Evolutionary conservation across 2,329 filamentous ascomycete species (phyloP), one percentile per base, ranked within the genome.

Genomic region (Fusarium sulawesiense): DNA sequence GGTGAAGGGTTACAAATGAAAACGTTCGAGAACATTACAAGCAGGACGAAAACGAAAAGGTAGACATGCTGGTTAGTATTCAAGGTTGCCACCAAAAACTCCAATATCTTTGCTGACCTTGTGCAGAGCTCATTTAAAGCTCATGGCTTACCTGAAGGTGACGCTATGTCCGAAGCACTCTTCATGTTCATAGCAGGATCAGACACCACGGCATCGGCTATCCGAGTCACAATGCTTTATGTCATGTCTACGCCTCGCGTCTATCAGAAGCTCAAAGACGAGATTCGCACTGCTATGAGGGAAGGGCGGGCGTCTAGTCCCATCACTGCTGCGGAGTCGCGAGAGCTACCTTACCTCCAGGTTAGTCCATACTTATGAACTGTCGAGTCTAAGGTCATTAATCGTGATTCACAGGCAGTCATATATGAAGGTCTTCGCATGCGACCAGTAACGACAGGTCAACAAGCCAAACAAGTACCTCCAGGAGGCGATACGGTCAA

Each of bases 141-240:
- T 6, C 40, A 53, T 2, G 59, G 56, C 0, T 4, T 62, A 21
- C 41, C 59, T 0, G 30, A 61, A 5, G 46, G 37, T 0, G 32
- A 62, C 0, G 45, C 56, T 0, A 20, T 45, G 4, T 51, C 59
- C 0, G 59, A 62, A 9, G 12, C 40, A 0, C 59, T 62, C 4
- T 62, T 62, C 9, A 25, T 32, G 30, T 62, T 62, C 3, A 4
- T 62, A 10, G 59, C 59, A 13, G 59, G 59, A 2, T 62, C 59
- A 1, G 59, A 62, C 4, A 62, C 59, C 1, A 30, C 59, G 2
- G 56, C 59, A 0, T 1, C 59, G 0, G 56, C 56, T 6, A 60
- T 62, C 0, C 45, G 59, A 0, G 13, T 61, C 0, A 62, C 59
- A 2, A 6, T 62, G 0, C 50, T 62, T 12, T 62, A 61, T 4